Conservation (phyloP, 768 basidiomycete species). For the Panaeolus papilionaceus region DNA sequence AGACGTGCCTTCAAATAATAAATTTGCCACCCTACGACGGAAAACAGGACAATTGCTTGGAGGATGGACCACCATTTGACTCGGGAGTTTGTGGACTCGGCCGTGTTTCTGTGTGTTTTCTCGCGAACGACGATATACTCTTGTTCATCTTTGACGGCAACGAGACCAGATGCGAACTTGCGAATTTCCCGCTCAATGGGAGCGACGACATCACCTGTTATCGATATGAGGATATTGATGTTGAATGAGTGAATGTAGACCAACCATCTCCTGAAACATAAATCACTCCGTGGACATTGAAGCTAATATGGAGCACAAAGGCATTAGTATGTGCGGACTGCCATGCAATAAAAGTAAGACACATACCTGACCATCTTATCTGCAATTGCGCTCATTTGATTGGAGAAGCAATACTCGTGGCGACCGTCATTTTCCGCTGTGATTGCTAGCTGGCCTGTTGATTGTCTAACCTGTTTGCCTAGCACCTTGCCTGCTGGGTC, state of each 20-base stretch:
- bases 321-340: slow-evolving; percentile 12
- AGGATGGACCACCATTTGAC: slow-evolving; percentile 99
- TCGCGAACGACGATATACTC: slow-evolving; percentile 98
- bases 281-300: slow-evolving; percentile 98
- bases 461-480: slow-evolving; percentile 83
- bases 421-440: slow-evolving; percentile 89
- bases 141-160: slow-evolving; percentile 96
- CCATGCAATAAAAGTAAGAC: background rate
- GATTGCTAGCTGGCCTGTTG: slow-evolving; percentile 87
- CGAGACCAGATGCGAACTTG: slow-evolving; percentile 76
- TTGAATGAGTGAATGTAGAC: slow-evolving; percentile 26
- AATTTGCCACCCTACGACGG: slow-evolving; percentile 95
- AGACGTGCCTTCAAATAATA: slow-evolving; percentile 87
- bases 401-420: slow-evolving; percentile 97
- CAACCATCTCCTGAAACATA: slow-evolving; percentile 90
- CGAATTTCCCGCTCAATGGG: slow-evolving; percentile 98
- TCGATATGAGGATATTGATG: slow-evolving; percentile 10
- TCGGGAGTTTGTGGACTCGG: slow-evolving; percentile 90
- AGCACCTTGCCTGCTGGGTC: slow-evolving; percentile 76
- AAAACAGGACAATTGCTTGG: slow-evolving; percentile 86
- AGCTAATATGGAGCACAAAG: slow-evolving; percentile 52
- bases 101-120: slow-evolving; percentile 90
- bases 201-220: slow-evolving; percentile 77
- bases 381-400: slow-evolving; percentile 96
- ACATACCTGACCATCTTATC: slow-evolving; percentile 93